Percentiles rank a stretch among this genome's conserved stretches.
Conservation (phyloP, 176 grass and related monocot genomes). For the Oryza rufipogon region DNA sequence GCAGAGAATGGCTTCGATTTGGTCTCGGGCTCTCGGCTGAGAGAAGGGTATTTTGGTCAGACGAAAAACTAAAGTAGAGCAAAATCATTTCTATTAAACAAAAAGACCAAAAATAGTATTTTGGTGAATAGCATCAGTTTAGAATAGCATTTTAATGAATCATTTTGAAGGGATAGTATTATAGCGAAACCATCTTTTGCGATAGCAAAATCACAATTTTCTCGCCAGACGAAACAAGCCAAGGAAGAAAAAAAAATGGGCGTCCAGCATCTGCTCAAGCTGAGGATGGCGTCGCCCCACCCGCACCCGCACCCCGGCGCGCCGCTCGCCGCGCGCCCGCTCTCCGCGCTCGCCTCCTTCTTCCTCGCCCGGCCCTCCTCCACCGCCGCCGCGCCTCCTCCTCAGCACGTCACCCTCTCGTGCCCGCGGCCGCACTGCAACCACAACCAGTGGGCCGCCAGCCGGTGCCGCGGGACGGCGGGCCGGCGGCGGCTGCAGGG, state of each 20-base stretch:
- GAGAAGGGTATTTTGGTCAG: too few relatives aligned
- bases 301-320: background rate
- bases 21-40: too few relatives aligned
- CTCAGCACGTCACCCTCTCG: constrained; percentile 26
- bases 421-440: constrained; percentile 21
- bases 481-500: constrained; percentile 37
- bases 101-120: too few relatives aligned
- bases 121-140: too few relatives aligned
- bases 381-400: background rate
- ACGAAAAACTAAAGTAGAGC: too few relatives aligned
- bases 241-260: constrained; percentile 39
- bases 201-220: too few relatives aligned
- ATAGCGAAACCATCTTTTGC: too few relatives aligned
- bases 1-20: too few relatives aligned
- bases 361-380: constrained; percentile 1
- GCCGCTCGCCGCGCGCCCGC: background rate
- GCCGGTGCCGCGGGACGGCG: background rate
- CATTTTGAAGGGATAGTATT: too few relatives aligned
- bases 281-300: constrained; percentile 34
- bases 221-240: background rate
- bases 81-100: too few relatives aligned
- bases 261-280: constrained; percentile 49
- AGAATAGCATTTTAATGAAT: too few relatives aligned
- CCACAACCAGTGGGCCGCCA: background rate
- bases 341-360: constrained; percentile 37